Evolutionary conservation across 805 yeast genomes (phyloP).

Genomic region (Zygotorulaspora danielsina): DNA sequence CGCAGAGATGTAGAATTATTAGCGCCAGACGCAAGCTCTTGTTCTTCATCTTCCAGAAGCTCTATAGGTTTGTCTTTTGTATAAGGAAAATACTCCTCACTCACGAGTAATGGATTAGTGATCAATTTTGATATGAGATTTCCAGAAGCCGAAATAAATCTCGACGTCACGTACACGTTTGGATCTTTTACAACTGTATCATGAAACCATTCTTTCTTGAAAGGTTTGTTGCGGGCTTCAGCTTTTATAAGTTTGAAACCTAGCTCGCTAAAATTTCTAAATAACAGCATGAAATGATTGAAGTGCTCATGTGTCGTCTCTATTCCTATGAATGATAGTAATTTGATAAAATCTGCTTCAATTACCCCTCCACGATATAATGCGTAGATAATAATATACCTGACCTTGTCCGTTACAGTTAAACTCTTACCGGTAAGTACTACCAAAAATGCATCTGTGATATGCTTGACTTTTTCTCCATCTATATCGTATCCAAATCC

Average conservation of each 20-base stretch:
- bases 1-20: conserved; percentile 51
- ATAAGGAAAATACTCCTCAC: conserved; percentile 63
- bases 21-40: conserved; percentile 32
- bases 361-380: conserved; percentile 78
- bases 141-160: conserved; percentile 69
- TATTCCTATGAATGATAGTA: conserved; percentile 52
- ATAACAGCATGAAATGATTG: conserved; percentile 47
- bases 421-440: conserved; percentile 48
- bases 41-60: conserved; percentile 37
- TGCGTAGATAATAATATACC: conserved; percentile 71
- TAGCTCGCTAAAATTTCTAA: conserved; percentile 53
- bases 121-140: conserved; percentile 51
- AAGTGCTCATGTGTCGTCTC: conserved; percentile 39
- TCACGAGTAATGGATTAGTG: conserved; percentile 45
- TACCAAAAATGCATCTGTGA: conserved; percentile 58
- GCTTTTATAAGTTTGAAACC: conserved; percentile 55
- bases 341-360: conserved; percentile 65
- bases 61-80: conserved; percentile 67
- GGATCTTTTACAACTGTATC: conserved; percentile 41
- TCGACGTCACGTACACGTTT: conserved; percentile 52
- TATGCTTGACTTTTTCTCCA: conserved; percentile 54
- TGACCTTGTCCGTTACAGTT: conserved; percentile 61
- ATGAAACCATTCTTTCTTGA: conserved; percentile 51
- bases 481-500: conserved; percentile 68
- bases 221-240: conserved; percentile 40